These are phyloP conservation scores for Fusarium luffae DNA, from an alignment of 2,329 filamentous ascomycete species.

Conservation along the genomic window DNA sequence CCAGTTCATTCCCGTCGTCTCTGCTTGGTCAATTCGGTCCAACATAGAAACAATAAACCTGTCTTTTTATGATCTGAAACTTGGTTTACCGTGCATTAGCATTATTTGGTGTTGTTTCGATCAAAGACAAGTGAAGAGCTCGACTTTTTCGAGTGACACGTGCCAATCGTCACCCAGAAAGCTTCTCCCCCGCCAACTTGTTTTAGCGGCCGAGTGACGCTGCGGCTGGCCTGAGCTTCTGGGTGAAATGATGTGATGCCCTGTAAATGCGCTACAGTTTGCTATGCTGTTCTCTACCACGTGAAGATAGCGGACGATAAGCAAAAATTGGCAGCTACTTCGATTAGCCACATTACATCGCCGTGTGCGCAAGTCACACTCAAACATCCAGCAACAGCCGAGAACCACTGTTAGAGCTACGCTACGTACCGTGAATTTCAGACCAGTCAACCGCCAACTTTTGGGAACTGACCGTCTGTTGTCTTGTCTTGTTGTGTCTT, in stretches of 20 bases:
- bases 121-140: not conserved
- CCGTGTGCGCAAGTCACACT: conserved; percentile 41
- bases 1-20: conserved; percentile 6
- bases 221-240: conserved; percentile 19
- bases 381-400: conserved; percentile 37
- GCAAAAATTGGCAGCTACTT: conserved; percentile 44
- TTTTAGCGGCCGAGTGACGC: conserved; percentile 30
- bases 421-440: conserved; percentile 32
- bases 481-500: conserved; percentile 16
- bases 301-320: conserved; percentile 47
- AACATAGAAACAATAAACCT: conserved; percentile 20
- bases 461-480: conserved; percentile 21
- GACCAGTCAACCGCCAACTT: conserved; percentile 19
- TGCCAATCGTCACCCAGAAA: conserved; percentile 29
- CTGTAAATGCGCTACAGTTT: not conserved
- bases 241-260: conserved; percentile 13
- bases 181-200: conserved; percentile 23
- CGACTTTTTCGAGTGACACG: conserved; percentile 17
- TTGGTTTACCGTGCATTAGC: conserved; percentile 2
- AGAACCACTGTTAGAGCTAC: conserved; percentile 21
- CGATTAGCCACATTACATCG: conserved; percentile 46
- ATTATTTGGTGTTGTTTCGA: not conserved
- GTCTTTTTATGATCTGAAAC: conserved; percentile 21
- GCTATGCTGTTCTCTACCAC: conserved; percentile 24
- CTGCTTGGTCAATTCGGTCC: conserved; percentile 20